Evolutionary conservation across 1,284 basidiomycete genomes (phyloP).

Genomic region (Ceratobasidium sp.): DNA sequence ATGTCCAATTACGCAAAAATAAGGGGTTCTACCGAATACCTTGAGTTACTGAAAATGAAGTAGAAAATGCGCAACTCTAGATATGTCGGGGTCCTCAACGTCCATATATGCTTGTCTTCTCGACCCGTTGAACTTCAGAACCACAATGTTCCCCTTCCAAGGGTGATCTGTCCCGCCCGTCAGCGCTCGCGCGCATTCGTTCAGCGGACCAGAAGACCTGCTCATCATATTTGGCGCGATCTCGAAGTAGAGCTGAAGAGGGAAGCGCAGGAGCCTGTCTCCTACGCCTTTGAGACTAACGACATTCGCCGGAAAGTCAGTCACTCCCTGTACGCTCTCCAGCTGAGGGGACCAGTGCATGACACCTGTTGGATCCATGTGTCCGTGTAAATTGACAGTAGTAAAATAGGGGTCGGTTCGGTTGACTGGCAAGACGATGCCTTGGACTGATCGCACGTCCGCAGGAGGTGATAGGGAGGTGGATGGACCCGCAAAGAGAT

Average conservation of each 20-base stretch:
- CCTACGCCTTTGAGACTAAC: neutral
- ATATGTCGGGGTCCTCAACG: neutral
- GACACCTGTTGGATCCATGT: neutral
- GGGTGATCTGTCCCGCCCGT: neutral
- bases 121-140: conserved; percentile 83
- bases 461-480: no score
- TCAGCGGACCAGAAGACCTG: neutral
- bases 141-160: conserved; percentile 55
- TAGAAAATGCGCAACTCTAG: neutral
- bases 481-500: neutral
- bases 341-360: neutral
- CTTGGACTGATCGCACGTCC: neutral
- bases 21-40: no score
- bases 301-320: neutral
- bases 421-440: neutral
- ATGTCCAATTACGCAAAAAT: no score
- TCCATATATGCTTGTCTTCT: conserved; percentile 45
- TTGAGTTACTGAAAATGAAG: no score
- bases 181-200: neutral
- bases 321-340: neutral
- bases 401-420: neutral
- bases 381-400: neutral
- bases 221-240: neutral
- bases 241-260: neutral
- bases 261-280: neutral